Base-by-base conservation (phyloP, 2,329 filamentous ascomycete species). In the Rosellinia necatrix region DNA sequence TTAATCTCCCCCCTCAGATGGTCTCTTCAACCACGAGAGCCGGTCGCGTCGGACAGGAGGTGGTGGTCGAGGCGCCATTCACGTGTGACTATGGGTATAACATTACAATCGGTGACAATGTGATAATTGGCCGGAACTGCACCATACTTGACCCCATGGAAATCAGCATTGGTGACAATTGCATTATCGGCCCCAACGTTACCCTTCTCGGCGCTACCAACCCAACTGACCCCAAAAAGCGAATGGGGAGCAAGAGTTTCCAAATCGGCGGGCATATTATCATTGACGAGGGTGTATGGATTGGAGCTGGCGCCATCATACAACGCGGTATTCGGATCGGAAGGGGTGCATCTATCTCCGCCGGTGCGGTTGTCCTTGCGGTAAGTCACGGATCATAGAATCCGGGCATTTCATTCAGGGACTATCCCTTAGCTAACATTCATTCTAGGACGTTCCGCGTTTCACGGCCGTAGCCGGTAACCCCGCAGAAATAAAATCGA, bases 61-160 rank as follows among this genome's bases (percentile, higher is more conserved):
- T 90, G 4, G 80, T 87, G 37, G 89, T 99, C 22, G 91, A 96
- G 67, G 86, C 90, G 2, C 93, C 93, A 0, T 97, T 99, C 72
- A 87, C 82, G 42, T 97, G 93, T 71, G 92, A 97, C 68, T 97
- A 97, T 68, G 94, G 94, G 0, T 97, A 96, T 76, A 97, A 99
- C 71, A 89, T 97, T 66, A 83, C 83, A 43, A 89, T 99, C 63
- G 92, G 90, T 10, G 88, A 92, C 64, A 87, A 94, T 61, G 91
- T 96, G 2, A 83, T 87, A 52, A 89, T 99, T 63, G 90, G 89
- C 15, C 83, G 90, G 52, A 89, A 91, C 67, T 97, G 92, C 72
- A 87, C 86, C 22, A 88, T 97, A 68, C 85, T 92, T 53, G 94
- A 99, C 70, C 87, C 92, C n/a, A 89, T 87, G 70, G 81, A 87